Base-by-base conservation (phyloP, 306 rosid species). In the Trichosanthes truncata region DNA sequence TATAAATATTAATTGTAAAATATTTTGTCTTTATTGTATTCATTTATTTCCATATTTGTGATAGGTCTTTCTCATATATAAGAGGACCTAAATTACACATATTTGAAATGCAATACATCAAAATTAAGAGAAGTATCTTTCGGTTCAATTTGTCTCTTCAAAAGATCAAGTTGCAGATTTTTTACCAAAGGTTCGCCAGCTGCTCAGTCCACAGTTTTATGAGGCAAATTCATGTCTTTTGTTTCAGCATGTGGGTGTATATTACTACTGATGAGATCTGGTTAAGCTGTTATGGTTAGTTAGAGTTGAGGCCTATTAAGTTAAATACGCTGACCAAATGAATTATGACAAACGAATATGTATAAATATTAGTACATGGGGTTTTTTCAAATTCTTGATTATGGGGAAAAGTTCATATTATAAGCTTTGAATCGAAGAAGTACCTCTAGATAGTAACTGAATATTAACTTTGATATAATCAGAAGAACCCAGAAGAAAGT, bases 401-500 rank as follows among this genome's bases (percentile, higher is more conserved):
- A 65, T 36, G 18, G 74, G 18, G 52, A 68, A 38, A 20, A 9
- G 74, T 40, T 68, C 51, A 40, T 67, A 11, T 38, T 67, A 8
- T n/a, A 67, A 67, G 74, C 31, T 9, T 20, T 10, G 52, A 68
- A 40, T 40, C 33, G 11, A 26, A 46, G 86, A 77, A 59, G 83
- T 92, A 95, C 98, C 98, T 95, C 98, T 75, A 95, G 77, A 79
- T 86, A 95, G 86, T 84, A 95, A 87, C 98, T 95, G 90, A 95
- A 91, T 73, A 95, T 88, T 81, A 95, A 87, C 84, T 95, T 95
- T 35, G 97, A 84, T 66, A 87, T 35, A 83, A 95, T 85, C 69
- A 95, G 91, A 81, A 88, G 85, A 87, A 91, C 86, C 98, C 98
- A 95, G 79, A 90, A 95, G 65, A 88, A 14, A 49, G 98, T 89